These are phyloP conservation scores for Marsdenia floribunda DNA, from an alignment of 257 asterid genomes.

Conservation along the genomic window DNA sequence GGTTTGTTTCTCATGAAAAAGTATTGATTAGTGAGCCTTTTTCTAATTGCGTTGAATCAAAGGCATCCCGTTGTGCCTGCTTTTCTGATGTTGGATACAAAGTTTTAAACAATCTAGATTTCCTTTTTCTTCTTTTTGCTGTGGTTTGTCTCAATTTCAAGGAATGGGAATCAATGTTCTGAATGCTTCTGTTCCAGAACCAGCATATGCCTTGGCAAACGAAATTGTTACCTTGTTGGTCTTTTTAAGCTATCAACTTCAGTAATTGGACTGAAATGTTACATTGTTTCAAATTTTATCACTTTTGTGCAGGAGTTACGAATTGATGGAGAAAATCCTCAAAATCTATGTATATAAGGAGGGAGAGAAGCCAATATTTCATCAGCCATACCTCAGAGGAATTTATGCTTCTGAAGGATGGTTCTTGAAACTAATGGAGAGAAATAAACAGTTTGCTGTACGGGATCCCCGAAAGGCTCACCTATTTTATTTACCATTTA, in stretches of 20 bases:
- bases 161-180: neutral
- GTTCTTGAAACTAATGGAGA: slow-evolving; percentile 58
- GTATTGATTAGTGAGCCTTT: neutral
- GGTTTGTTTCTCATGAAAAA: neutral
- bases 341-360: slow-evolving; percentile 54
- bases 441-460: slow-evolving; percentile 41
- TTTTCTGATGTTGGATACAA: neutral
- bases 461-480: slow-evolving; percentile 52
- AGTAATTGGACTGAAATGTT: neutral
- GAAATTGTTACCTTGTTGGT: slow-evolving; percentile 4
- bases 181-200: neutral
- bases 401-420: slow-evolving; percentile 73
- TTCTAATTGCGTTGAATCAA: neutral
- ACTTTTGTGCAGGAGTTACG: slow-evolving; percentile 53
- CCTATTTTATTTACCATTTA: slow-evolving; percentile 52
- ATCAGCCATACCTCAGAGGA: slow-evolving; percentile 44
- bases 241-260: neutral
- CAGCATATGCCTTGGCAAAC: neutral
- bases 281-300: neutral
- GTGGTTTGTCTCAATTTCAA: neutral
- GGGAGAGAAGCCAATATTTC: slow-evolving; percentile 58
- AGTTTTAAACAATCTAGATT: neutral
- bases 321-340: slow-evolving; percentile 46
- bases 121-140: neutral
- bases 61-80: no score